Percentiles rank a stretch among this genome's conserved stretches.
Evolutionary conservation across 2,329 filamentous ascomycete species (phyloP).

Genomic region (Trichoderma lentiforme): DNA sequence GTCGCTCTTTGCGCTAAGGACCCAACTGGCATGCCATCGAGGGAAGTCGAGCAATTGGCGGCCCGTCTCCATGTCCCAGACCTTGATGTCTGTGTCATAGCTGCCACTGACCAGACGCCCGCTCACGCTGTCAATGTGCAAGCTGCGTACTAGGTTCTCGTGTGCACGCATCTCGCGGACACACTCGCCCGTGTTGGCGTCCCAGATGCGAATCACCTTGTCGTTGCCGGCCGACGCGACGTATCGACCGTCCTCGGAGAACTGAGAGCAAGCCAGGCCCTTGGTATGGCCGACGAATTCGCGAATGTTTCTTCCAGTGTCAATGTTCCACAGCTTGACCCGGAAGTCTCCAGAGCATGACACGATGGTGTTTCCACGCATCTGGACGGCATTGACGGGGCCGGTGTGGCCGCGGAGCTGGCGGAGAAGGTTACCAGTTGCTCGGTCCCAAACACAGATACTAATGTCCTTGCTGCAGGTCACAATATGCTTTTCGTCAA

Average conservation of each 20-base stretch:
- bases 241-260: slow-evolving; percentile 89
- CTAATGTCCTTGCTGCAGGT: slow-evolving; percentile 95
- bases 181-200: slow-evolving; percentile 84
- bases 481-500: slow-evolving; percentile 88
- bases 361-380: slow-evolving; percentile 88
- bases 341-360: slow-evolving; percentile 91
- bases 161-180: slow-evolving; percentile 80
- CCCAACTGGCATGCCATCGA: slow-evolving; percentile 97
- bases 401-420: slow-evolving; percentile 82
- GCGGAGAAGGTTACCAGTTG: slow-evolving; percentile 70
- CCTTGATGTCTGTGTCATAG: slow-evolving; percentile 94
- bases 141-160: slow-evolving; percentile 77
- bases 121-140: slow-evolving; percentile 86
- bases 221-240: slow-evolving; percentile 95
- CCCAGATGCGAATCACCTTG: slow-evolving; percentile 92
- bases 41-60: slow-evolving; percentile 78
- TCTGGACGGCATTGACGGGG: slow-evolving; percentile 93
- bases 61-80: slow-evolving; percentile 83
- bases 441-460: slow-evolving; percentile 91
- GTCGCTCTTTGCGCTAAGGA: slow-evolving; percentile 91
- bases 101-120: slow-evolving; percentile 85
- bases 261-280: slow-evolving; percentile 92
- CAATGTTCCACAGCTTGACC: slow-evolving; percentile 93
- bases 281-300: slow-evolving; percentile 89
- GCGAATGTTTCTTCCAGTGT: slow-evolving; percentile 81